These are phyloP conservation scores for Erodium trifolium DNA, from an alignment of 441 rosid genomes.

Conservation along the genomic window DNA sequence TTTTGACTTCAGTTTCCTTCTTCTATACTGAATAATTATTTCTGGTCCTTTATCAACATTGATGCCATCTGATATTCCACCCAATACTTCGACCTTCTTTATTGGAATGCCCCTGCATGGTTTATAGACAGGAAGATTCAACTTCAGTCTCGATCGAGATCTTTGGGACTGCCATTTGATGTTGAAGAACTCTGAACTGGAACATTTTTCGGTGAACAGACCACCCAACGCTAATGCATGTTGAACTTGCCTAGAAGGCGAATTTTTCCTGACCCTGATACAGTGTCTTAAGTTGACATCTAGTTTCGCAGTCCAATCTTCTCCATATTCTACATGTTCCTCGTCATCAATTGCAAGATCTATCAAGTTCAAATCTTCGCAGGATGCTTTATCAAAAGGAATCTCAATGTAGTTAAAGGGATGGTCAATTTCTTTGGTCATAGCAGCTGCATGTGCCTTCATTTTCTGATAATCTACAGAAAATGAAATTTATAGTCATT, in stretches of 20 bases:
- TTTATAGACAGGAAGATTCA: slow-evolving; percentile 28
- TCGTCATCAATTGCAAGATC: slow-evolving; percentile 74
- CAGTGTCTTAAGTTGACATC: slow-evolving; percentile 74
- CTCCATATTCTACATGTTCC: slow-evolving; percentile 41
- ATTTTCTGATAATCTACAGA: slow-evolving; percentile 84
- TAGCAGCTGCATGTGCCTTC: slow-evolving; percentile 68
- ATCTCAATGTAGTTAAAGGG: slow-evolving; percentile 61
- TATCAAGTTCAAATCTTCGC: slow-evolving; percentile 67
- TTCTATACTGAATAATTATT: slow-evolving; percentile 63
- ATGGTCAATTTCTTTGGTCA: slow-evolving; percentile 62
- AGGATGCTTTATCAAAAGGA: slow-evolving; percentile 50
- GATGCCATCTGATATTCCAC: slow-evolving; percentile 24
- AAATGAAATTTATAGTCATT: slow-evolving; percentile 11
- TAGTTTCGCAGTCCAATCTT: slow-evolving; percentile 85
- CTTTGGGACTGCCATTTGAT: slow-evolving; percentile 67
- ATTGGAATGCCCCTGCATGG: slow-evolving; percentile 31
- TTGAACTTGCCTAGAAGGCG: slow-evolving; percentile 56
- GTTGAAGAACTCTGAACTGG: slow-evolving; percentile 35
- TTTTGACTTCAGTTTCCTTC: slow-evolving; percentile 61
- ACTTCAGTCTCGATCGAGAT: slow-evolving; percentile 60
- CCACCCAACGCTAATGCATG: slow-evolving; percentile 72
- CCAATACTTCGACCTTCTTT: slow-evolving; percentile 23
- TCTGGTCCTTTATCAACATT: slow-evolving; percentile 34
- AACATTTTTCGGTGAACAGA: slow-evolving; percentile 42
- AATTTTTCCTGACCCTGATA: slow-evolving; percentile 66